Evolutionary conservation across 176 grass and related monocot species (phyloP).

Genomic region (Alopecurus myosuroides): DNA sequence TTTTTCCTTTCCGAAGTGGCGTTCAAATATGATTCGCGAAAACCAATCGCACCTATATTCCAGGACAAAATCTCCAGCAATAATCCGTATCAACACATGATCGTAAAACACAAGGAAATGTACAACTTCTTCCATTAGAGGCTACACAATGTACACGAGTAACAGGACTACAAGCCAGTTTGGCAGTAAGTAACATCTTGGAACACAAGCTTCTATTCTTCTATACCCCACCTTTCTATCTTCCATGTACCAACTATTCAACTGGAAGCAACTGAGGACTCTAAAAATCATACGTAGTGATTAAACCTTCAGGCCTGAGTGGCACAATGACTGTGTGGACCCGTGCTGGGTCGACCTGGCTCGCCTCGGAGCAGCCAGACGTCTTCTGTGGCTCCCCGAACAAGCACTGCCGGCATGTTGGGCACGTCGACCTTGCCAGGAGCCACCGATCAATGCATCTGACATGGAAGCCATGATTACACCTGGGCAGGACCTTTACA

Average conservation of each 20-base stretch:
- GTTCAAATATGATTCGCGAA: not conserved
- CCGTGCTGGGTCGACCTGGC: not conserved
- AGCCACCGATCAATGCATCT: slow-evolving; percentile 91
- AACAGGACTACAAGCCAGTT: slow-evolving; percentile 10
- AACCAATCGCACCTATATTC: not conserved
- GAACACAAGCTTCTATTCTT: not conserved
- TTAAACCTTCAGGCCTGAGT: slow-evolving; percentile 65
- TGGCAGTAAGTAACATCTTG: not conserved
- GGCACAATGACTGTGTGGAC: slow-evolving; percentile 35
- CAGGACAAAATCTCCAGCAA: slow-evolving; percentile 1
- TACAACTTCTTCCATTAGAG: not conserved
- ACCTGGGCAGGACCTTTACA: slow-evolving; percentile 70
- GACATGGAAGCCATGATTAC: slow-evolving; percentile 89
- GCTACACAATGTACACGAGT: slow-evolving; percentile 4
- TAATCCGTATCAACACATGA: not conserved
- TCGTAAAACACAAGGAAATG: slow-evolving; percentile 12
- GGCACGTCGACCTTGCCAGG: slow-evolving; percentile 63
- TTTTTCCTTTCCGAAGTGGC: not conserved
- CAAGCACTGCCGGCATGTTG: slow-evolving; percentile 63
- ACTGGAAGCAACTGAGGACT: not conserved
- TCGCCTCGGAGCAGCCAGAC: slow-evolving; percentile 40
- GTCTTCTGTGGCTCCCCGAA: slow-evolving; percentile 44
- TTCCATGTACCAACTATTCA: not conserved
- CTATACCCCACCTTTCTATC: not conserved
- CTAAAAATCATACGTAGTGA: slow-evolving; percentile 54